These are phyloP conservation scores for Rutidosis leptorrhynchoides DNA, from an alignment of 129 eudicot species.

Conservation along the genomic window DNA sequence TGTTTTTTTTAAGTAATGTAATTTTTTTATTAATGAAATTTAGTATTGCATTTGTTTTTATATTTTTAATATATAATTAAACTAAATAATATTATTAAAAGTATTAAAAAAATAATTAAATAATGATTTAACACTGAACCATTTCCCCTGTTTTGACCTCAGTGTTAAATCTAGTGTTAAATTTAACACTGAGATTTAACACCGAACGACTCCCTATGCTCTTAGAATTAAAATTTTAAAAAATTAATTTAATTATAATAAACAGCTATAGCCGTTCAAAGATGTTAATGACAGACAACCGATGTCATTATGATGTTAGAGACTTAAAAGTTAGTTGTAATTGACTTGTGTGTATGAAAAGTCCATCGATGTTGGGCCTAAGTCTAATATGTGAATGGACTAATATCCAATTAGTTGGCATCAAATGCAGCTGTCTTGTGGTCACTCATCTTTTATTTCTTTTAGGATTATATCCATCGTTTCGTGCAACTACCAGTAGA, in stretches of 20 bases:
- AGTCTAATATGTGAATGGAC: conserved; percentile 12
- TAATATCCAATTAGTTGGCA: conserved; percentile 1
- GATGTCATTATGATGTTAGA: background rate
- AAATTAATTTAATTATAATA: background rate
- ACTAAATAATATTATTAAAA: too few relatives aligned
- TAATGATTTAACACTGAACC: too few relatives aligned
- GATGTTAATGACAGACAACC: background rate
- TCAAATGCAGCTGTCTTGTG: conserved; percentile 37
- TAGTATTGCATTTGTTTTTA: too few relatives aligned
- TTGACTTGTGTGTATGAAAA: background rate
- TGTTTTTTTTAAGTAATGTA: too few relatives aligned
- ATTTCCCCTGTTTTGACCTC: too few relatives aligned
- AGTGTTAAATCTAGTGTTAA: too few relatives aligned
- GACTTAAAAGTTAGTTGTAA: background rate
- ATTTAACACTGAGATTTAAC: too few relatives aligned
- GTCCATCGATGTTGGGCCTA: background rate
- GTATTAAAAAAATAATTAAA: too few relatives aligned
- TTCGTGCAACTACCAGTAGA: conserved; percentile 8
- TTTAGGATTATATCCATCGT: conserved; percentile 10
- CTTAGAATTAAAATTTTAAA: too few relatives aligned
- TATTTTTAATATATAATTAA: too few relatives aligned
- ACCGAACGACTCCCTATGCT: too few relatives aligned
- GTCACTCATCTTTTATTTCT: conserved; percentile 11
- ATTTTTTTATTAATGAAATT: too few relatives aligned
- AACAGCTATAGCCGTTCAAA: background rate